Evolutionary conservation across 2,329 filamentous ascomycete genomes (phyloP).

Genomic region (Cadophora sp.): DNA sequence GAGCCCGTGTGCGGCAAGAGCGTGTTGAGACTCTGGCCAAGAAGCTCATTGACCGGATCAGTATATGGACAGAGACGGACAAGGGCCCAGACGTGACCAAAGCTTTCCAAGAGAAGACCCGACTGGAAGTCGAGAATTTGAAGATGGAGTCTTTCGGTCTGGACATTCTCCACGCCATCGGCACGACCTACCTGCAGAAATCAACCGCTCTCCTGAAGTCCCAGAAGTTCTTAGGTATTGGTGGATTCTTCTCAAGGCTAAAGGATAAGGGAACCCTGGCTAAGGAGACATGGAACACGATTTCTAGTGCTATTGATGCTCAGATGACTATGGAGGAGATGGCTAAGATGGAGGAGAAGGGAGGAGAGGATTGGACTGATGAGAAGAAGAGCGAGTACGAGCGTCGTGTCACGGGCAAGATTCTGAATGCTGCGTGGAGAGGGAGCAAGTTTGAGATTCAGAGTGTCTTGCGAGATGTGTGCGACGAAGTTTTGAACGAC

Average conservation of each 20-base stretch:
- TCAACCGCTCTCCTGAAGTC: constrained; percentile 87
- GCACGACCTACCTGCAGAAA: constrained; percentile 88
- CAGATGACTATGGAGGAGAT: constrained; percentile 99
- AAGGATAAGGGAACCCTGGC: constrained; percentile 97
- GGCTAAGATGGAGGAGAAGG: constrained; percentile 92
- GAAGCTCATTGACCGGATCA: constrained; percentile 89
- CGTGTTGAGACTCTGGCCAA: constrained; percentile 82
- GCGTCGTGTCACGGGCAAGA: constrained; percentile 95
- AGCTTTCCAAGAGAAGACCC: constrained; percentile 93
- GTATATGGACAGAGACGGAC: constrained; percentile 97
- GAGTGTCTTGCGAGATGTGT: constrained; percentile 92
- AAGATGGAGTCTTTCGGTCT: constrained; percentile 99
- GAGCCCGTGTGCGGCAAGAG: constrained; percentile 83
- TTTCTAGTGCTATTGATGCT: constrained; percentile 93
- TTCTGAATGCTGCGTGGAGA: constrained; percentile 93
- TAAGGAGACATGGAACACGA: constrained; percentile 99
- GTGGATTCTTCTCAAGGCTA: constrained; percentile 90
- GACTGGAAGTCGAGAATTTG: constrained; percentile 93
- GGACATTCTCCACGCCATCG: constrained; percentile 95
- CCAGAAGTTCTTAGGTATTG: constrained; percentile 96
- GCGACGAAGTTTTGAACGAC: constrained; percentile 82
- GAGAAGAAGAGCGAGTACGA: constrained; percentile 97
- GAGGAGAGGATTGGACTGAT: constrained; percentile 97
- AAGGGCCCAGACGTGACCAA: constrained; percentile 83
- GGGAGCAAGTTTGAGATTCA: constrained; percentile 99